Base-by-base conservation (phyloP, 2,329 filamentous ascomycete species). In the Teratosphaeria zuluensis region DNA sequence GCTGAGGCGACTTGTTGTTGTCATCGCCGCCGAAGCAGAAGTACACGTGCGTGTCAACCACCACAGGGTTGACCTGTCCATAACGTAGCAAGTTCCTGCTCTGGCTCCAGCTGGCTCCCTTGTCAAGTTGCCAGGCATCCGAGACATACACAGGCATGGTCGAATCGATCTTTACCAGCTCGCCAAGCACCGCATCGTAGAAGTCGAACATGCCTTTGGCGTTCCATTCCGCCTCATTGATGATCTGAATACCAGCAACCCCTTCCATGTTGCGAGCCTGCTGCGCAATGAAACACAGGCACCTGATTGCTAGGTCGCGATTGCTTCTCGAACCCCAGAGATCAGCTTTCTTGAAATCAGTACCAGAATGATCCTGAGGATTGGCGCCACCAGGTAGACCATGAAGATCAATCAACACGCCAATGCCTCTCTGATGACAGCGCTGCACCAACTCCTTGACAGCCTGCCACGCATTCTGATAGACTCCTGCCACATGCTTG, bases 21-120 rank as follows among this genome's bases (percentile, higher is more conserved):
- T 84, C 78, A 1, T 71, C 73, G 11, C 81, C 78, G n/a, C 76
- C 74, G 66, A 84, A 84, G 46, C 78, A 79, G 74, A 80, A 85
- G 67, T 85, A 84, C 58, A 78, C 76, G 67, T 84, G 82, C 12
- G 81, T 84, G 62, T 84, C 83, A 30, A 85, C 73, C 24, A 84
- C 70, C 7, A 84, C 74, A 0, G 81, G 80, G 55, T 76, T 77
- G 12, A 67, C 61, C n/a, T 65, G 58, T n/a, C 54, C 32, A 35
- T 56, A 4, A 3, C 33, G 30, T 21, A 62, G 48, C 12, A 51
- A 55, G 57, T 70, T 70, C 65, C 65, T 33, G 28, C 66, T 63
- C 24, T 67, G 66, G 2, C 68, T 70, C 73, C 81, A 84, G 8
- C 73, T 66, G 28, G 81, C 62, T 2, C 77, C 76, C 28, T 72